Evolutionary conservation across 257 asterid species (phyloP).

Genomic region (Penstemon barbatus): DNA sequence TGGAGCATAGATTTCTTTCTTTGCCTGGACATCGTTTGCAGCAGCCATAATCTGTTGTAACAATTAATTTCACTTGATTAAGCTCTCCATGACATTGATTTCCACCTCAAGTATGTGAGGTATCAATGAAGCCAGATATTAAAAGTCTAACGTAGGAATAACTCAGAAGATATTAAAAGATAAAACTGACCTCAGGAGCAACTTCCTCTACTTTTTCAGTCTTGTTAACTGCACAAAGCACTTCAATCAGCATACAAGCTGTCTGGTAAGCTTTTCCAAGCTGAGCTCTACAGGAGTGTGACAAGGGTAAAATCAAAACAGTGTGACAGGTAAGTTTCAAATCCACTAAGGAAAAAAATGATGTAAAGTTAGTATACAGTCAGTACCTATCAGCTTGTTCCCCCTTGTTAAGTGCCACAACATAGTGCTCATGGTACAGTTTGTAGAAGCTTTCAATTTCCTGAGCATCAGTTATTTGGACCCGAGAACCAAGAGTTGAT

Average conservation of each 20-base stretch:
- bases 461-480: conserved; percentile 72
- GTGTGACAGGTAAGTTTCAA: too few species aligned
- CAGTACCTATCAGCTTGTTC: conserved; percentile 80
- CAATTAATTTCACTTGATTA: conserved; percentile 16
- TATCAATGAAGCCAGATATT: background rate
- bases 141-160: background rate
- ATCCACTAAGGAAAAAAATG: conserved; percentile 7
- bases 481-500: conserved; percentile 69
- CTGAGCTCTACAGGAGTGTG: conserved; percentile 60
- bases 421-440: conserved; percentile 81
- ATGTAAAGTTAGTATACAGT: conserved; percentile 18
- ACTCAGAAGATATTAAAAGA: background rate
- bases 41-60: conserved; percentile 70
- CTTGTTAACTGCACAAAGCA: conserved; percentile 81
- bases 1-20: conserved; percentile 75
- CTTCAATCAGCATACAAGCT: conserved; percentile 85
- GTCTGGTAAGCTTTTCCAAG: conserved; percentile 87
- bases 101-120: conserved; percentile 19
- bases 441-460: conserved; percentile 87
- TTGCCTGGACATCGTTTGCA: conserved; percentile 77
- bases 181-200: conserved; percentile 68
- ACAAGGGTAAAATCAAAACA: too few species aligned
- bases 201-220: conserved; percentile 82
- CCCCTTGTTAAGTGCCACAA: conserved; percentile 73
- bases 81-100: conserved; percentile 15